Conservation (phyloP, 495 filamentous ascomycete species). For the Aspergillus conjunctus region DNA sequence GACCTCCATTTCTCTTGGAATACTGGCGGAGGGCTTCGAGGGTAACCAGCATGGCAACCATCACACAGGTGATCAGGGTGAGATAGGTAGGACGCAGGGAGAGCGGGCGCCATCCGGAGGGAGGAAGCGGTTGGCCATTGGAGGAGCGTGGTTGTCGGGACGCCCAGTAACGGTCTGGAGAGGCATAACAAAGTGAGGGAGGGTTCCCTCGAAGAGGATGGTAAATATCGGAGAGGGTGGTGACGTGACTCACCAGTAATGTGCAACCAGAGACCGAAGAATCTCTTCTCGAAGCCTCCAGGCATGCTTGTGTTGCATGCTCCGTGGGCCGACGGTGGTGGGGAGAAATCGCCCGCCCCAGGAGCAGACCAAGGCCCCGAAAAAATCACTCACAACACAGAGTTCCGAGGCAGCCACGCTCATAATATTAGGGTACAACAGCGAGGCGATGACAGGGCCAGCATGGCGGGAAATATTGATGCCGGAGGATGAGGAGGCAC, state of each 20-base stretch:
- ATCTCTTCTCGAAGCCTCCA: conserved; percentile 18
- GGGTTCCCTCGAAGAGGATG: background rate
- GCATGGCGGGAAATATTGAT: background rate
- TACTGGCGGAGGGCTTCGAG: conserved; percentile 41
- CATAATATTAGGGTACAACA: background rate
- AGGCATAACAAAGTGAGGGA: background rate
- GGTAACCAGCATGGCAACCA: conserved; percentile 31
- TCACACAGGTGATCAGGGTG: conserved; percentile 26
- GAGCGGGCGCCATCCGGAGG: conserved; percentile 40
- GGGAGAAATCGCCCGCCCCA: conserved; percentile 2
- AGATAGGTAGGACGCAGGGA: conserved; percentile 41
- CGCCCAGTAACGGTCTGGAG: conserved; percentile 12
- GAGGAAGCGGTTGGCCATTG: conserved; percentile 18
- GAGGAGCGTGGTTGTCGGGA: conserved; percentile 12
- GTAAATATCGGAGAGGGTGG: background rate
- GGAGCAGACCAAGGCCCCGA: background rate
- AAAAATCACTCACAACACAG: background rate
- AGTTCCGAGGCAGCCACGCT: background rate
- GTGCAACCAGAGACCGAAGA: conserved; percentile 18
- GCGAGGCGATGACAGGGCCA: background rate
- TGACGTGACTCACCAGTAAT: conserved; percentile 12
- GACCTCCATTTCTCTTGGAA: conserved; percentile 34
- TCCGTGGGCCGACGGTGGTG: conserved; percentile 17
- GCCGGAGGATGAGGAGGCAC: background rate
- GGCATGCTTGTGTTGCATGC: conserved; percentile 27